Conservation (phyloP, 139 green algal species). For the Closterium sp. region DNA sequence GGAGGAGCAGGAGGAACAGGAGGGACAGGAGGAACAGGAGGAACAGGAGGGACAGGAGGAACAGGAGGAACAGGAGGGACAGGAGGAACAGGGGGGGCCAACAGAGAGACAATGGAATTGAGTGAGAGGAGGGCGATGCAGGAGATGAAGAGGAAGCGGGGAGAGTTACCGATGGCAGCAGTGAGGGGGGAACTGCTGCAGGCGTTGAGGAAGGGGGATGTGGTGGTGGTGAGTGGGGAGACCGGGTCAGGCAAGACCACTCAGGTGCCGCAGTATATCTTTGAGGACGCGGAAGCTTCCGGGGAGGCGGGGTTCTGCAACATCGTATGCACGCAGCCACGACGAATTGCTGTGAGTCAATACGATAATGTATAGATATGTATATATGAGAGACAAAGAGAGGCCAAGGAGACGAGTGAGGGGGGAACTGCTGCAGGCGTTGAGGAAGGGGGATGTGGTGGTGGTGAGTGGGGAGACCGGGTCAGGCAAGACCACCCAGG, state of each 20-base stretch:
- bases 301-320: constrained; percentile 65
- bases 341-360: constrained; percentile 72
- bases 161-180: constrained; percentile 9
- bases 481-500: constrained; percentile 91
- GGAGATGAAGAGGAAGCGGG: not conserved
- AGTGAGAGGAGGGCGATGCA: too few species aligned
- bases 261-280: constrained; percentile 87
- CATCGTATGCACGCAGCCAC: constrained; percentile 88
- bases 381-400: too few species aligned
- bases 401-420: too few species aligned
- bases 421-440: constrained; percentile 65
- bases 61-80: too few species aligned
- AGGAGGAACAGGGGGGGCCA: too few species aligned
- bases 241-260: constrained; percentile 92
- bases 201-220: constrained; percentile 54
- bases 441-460: constrained; percentile 62
- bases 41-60: too few species aligned
- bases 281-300: constrained; percentile 71
- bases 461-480: constrained; percentile 90
- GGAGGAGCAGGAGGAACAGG: too few species aligned
- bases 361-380: too few species aligned
- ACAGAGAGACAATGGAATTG: too few species aligned
- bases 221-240: constrained; percentile 86
- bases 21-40: too few species aligned
- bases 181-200: constrained; percentile 63